phyloP scores from a whole-genome alignment of 2,329 filamentous ascomycete species.

The Fusarium poae region DNA sequence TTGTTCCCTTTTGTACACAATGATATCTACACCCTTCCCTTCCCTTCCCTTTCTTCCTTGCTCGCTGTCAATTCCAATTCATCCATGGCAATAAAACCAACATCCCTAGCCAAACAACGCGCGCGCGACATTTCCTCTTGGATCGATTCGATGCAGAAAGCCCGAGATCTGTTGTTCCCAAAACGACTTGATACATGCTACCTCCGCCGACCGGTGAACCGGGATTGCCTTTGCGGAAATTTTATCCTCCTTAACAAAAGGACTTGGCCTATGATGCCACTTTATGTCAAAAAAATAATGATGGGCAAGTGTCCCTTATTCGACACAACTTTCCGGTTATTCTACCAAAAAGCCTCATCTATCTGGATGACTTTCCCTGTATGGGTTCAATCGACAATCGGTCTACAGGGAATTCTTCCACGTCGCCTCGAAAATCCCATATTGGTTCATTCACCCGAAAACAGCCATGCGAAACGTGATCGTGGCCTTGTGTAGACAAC shows the following conservation, averaged over 20 bases:
- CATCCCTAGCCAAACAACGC: neutral
- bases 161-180: constrained; percentile 33
- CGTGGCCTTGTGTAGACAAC: constrained; percentile 22
- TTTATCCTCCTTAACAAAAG: constrained; percentile 11
- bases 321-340: constrained; percentile 25
- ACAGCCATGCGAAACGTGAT: constrained; percentile 34
- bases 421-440: neutral
- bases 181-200: constrained; percentile 10
- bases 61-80: neutral
- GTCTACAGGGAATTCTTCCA: neutral
- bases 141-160: constrained; percentile 31
- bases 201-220: constrained; percentile 21
- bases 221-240: constrained; percentile 15
- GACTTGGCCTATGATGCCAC: constrained; percentile 25
- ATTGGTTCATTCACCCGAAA: neutral
- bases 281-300: neutral
- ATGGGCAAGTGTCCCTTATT: constrained; percentile 5
- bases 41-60: neutral
- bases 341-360: constrained; percentile 7
- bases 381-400: neutral
- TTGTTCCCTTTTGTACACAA: neutral
- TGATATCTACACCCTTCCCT: constrained; percentile 37
- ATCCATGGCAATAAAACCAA: constrained; percentile 12
- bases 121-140: neutral
- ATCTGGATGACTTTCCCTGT: neutral